These are phyloP conservation scores for Umbelopsis isabellina DNA, from an alignment of 192 early-diverging fungal species.

Conservation along the genomic window DNA sequence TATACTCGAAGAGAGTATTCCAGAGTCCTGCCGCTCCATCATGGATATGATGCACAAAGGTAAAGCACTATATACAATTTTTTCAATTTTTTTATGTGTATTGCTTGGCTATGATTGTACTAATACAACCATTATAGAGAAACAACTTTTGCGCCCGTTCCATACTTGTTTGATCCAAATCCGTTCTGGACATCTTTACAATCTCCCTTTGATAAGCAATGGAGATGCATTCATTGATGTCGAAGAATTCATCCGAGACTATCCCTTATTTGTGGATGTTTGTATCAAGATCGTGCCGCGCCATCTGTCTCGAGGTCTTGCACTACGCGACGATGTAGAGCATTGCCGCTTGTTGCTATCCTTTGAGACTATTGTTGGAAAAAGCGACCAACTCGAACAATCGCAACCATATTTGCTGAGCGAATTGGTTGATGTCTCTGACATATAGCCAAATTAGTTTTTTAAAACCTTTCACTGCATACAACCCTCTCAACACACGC, in stretches of 20 bases:
- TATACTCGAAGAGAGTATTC: slow-evolving; percentile 43
- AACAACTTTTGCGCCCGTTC: slow-evolving; percentile 22
- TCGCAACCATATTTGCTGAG: slow-evolving; percentile 20
- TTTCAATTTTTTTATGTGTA: not conserved
- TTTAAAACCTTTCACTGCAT: not conserved
- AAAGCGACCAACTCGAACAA: slow-evolving; percentile 12
- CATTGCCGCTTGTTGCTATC: slow-evolving; percentile 2
- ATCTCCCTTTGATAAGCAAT: slow-evolving; percentile 19
- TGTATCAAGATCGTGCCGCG: slow-evolving; percentile 39
- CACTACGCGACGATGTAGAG: not conserved
- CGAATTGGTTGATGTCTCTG: slow-evolving; percentile 15
- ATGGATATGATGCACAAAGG: slow-evolving; percentile 22
- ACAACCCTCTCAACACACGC: not conserved
- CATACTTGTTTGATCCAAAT: slow-evolving; percentile 42
- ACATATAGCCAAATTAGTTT: not conserved
- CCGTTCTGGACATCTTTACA: slow-evolving; percentile 42
- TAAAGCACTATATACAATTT: not conserved
- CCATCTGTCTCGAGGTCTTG: not conserved
- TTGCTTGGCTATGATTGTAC: not conserved
- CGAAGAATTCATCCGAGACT: slow-evolving; percentile 22
- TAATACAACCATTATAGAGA: not conserved
- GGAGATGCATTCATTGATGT: slow-evolving; percentile 12
- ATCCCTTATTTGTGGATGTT: slow-evolving; percentile 45
- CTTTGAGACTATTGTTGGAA: slow-evolving; percentile 13
- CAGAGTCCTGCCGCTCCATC: slow-evolving; percentile 40